Conservation (phyloP, 2,329 filamentous ascomycete genomes). For the Pseudogymnoascus sp. region DNA sequence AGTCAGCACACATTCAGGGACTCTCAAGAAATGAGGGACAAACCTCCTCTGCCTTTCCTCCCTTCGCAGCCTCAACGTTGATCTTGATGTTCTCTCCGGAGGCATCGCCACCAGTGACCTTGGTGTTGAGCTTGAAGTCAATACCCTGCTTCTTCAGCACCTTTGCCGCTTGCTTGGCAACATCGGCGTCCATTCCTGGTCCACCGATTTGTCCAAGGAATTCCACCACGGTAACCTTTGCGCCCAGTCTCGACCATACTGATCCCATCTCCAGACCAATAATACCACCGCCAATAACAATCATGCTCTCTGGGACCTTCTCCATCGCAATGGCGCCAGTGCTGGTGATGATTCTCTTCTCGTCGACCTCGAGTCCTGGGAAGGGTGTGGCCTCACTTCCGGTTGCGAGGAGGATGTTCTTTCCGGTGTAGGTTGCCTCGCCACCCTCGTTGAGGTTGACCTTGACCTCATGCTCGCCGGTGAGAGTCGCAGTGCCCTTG, state of each 20-base stretch:
- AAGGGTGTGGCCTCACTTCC: constrained; percentile 94
- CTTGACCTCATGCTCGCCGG: constrained; percentile 83
- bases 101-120: constrained; percentile 80
- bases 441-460: constrained; percentile 86
- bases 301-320: constrained; percentile 90
- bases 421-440: constrained; percentile 76
- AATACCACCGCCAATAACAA: constrained; percentile 96
- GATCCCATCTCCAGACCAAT: constrained; percentile 98
- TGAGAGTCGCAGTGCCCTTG: constrained; percentile 83
- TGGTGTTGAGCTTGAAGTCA: constrained; percentile 96
- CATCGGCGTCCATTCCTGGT: constrained; percentile 92
- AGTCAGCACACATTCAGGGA: constrained; percentile 4
- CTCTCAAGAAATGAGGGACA: constrained; percentile 28
- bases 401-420: constrained; percentile 98
- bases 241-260: constrained; percentile 89
- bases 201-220: constrained; percentile 94
- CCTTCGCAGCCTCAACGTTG: constrained; percentile 85
- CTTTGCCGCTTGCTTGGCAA: constrained; percentile 87
- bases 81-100: constrained; percentile 71
- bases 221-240: constrained; percentile 95
- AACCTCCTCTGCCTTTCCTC: constrained; percentile 87
- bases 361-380: constrained; percentile 89
- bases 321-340: constrained; percentile 86
- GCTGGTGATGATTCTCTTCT: constrained; percentile 95
- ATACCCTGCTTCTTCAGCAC: constrained; percentile 92